A percentile compares a stretch with the other conserved stretches of the same genome.
phyloP scores from a whole-genome alignment of 495 filamentous ascomycete genomes.

The Durotheca rogersii region DNA sequence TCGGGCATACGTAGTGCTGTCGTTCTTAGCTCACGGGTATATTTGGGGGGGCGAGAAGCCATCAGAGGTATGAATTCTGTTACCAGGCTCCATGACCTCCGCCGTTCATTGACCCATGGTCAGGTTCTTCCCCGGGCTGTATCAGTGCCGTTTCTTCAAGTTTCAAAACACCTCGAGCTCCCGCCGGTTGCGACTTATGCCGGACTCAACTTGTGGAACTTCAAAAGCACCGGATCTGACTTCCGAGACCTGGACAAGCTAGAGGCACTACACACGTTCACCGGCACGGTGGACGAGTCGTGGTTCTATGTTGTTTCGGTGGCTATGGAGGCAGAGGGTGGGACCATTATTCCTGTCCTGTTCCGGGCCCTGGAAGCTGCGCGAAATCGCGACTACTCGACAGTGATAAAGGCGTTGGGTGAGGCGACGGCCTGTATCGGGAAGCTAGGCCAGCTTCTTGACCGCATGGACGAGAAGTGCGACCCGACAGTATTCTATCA shows the following conservation, averaged over 20 bases:
- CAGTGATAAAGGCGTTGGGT: constrained; percentile 64
- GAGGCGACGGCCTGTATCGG: constrained; percentile 69
- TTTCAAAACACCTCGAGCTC: constrained; percentile 75
- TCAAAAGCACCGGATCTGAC: constrained; percentile 63
- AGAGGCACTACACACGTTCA: constrained; percentile 79
- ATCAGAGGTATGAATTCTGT: constrained; percentile 30
- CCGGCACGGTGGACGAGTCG: constrained; percentile 87
- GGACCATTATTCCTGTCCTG: constrained; percentile 76
- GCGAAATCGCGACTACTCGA: constrained; percentile 54
- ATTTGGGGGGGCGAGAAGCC: constrained; percentile 61
- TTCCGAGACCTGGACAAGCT: constrained; percentile 72
- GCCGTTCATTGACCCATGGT: constrained; percentile 2
- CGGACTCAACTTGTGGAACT: constrained; percentile 89
- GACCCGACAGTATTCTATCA: constrained; percentile 93
- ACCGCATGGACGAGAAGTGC: constrained; percentile 87
- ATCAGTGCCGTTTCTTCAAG: constrained; percentile 73
- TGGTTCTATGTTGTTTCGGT: constrained; percentile 97
- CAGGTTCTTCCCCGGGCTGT: constrained; percentile 69
- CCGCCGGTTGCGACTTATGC: constrained; percentile 92
- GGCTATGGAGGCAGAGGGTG: constrained; percentile 89
- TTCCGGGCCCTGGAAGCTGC: constrained; percentile 72
- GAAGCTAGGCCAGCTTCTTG: constrained; percentile 64
- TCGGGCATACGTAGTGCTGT: constrained; percentile 79
- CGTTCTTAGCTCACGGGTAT: constrained; percentile 85
- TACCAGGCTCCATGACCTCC: neutral